Base-by-base conservation (phyloP, 176 grass and related monocot species). In the Raddia guianensis region DNA sequence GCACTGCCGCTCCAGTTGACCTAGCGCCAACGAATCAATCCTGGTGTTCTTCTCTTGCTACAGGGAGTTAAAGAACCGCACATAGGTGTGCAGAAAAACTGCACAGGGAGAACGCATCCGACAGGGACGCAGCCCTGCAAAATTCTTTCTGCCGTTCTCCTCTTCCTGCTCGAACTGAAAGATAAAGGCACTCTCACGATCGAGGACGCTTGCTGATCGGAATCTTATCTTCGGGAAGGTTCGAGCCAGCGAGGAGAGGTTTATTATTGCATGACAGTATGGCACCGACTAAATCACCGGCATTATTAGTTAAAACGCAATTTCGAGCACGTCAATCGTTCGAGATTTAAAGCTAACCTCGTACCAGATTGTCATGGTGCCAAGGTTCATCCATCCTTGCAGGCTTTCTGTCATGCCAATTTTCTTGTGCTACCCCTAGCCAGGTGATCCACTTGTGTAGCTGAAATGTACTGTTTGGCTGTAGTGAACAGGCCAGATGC, bases 251-350 rank as follows among this genome's bases (percentile, higher is more conserved):
- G 32, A 68, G 60, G 20, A 9, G 76, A 68, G 60, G 20, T 13
- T 82, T 21, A 66, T 50, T n/a, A 66, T 56, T 48, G 53, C 63
- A 35, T 18, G 9, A 68, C 72, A 7, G 53, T 54, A 20, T 27
- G 13, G 62, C 72, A 7, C 82, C 64, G 82, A 40, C 82, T 64
- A 49, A 72, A 85, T 89, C 87, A 80, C 70, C 82, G 64, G 1
- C 62, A 53, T 70, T 63, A 12, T n/a, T 74, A 68, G 68, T 80
- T 80, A 76, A 76, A 69, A 46, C 18, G 2, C 49, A n/a, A n/a
- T 33, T 8, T 35, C 9, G 10, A 55, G 44, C 49, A 18, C 59
- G 40, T 37, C 72, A 2, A 58, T 45, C 45, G 16, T 11, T 12
- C 49, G 45, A 45, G 52, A 79, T 73, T 70, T 40, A 40, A 3